A percentile compares a stretch with the other conserved stretches of the same genome.
Evolutionary conservation across 202 grass and related monocot genomes (phyloP).

Genomic region (Setaria italica): DNA sequence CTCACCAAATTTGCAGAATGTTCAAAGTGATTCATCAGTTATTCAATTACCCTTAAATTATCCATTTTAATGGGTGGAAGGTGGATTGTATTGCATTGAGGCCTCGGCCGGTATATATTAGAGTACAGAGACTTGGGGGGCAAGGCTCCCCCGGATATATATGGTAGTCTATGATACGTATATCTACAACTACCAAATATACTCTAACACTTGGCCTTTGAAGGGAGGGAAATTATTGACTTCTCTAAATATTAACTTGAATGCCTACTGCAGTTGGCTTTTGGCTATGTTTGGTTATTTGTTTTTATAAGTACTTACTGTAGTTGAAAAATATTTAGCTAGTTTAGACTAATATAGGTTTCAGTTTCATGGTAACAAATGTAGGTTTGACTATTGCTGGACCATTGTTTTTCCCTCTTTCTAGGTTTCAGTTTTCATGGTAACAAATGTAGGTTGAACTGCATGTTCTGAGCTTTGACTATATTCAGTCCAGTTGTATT

Average conservation of each 20-base stretch:
- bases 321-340: not conserved
- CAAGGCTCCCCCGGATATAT: too few species aligned
- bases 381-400: not conserved
- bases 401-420: not conserved
- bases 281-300: slow-evolving; percentile 1
- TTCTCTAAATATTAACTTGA: slow-evolving; percentile 9
- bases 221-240: slow-evolving; percentile 6
- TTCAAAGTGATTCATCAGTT: slow-evolving; percentile 5
- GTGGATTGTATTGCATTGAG: too few species aligned
- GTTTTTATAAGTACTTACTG: slow-evolving; percentile 8
- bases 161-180: too few species aligned
- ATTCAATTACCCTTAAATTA: not conserved
- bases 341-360: slow-evolving; percentile 7
- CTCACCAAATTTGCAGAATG: slow-evolving; percentile 20
- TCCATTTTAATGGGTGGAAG: not conserved
- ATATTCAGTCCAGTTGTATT: slow-evolving; percentile 23
- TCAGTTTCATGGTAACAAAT: not conserved
- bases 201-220: not conserved
- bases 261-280: not conserved
- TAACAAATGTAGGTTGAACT: slow-evolving; percentile 14
- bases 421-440: slow-evolving; percentile 29
- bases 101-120: too few species aligned
- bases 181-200: too few species aligned
- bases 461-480: slow-evolving; percentile 5
- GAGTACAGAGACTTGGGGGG: too few species aligned